These are phyloP conservation scores for Pythium monospermum DNA, from an alignment of 352 stramenopile species.

Conservation along the genomic window DNA sequence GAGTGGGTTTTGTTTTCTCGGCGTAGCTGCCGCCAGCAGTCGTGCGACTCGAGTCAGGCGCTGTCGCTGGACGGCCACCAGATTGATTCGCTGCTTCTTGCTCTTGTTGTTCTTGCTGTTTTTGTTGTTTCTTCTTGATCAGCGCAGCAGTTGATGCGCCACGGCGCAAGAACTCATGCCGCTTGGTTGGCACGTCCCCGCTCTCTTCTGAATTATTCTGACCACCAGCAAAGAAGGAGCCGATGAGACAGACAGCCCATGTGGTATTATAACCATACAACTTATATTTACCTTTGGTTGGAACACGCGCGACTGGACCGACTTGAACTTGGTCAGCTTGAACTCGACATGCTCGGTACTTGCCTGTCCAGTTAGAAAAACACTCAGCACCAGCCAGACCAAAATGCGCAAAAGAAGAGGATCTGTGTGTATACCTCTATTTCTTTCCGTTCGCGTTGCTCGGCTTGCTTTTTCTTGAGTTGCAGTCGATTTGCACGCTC, in stretches of 20 bases:
- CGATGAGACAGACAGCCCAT: no score
- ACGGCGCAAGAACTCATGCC: conserved; percentile 18
- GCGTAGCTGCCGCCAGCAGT: not conserved
- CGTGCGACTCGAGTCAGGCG: not conserved
- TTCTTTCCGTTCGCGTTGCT: conserved; percentile 47
- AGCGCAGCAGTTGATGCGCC: conserved; percentile 9
- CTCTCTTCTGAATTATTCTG: no score
- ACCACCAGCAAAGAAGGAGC: no score
- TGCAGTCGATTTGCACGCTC: conserved; percentile 60
- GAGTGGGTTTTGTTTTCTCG: not conserved
- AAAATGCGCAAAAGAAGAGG: no score
- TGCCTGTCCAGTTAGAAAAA: no score
- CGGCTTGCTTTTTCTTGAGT: conserved; percentile 51
- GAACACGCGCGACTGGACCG: conserved; percentile 42
- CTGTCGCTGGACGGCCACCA: not conserved
- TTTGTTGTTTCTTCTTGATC: conserved; percentile 6
- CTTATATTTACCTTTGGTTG: conserved; percentile 32
- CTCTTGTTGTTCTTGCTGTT: not conserved
- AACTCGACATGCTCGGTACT: conserved; percentile 36
- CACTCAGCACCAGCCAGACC: no score
- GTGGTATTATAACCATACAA: no score
- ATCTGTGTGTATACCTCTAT: conserved; percentile 43
- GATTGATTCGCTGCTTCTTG: not conserved
- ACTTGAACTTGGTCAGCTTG: conserved; percentile 67
- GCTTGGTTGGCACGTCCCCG: conserved; percentile 5